phyloP scores from a whole-genome alignment of 768 basidiomycete species.

The Mycena vitilis region DNA sequence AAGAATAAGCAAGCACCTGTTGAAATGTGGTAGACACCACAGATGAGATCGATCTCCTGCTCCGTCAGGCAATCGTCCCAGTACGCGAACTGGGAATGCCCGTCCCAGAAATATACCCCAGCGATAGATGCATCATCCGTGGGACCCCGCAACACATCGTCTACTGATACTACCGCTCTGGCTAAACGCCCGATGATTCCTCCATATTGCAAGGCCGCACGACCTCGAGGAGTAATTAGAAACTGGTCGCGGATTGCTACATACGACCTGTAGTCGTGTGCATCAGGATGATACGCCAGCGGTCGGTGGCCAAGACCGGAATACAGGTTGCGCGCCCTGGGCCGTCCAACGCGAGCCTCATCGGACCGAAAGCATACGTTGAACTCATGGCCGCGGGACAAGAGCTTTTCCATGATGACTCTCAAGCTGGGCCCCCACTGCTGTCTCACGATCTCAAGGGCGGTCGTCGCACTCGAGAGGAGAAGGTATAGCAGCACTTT shows the following conservation, averaged over 20 bases:
- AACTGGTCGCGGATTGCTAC: slow-evolving; percentile 5
- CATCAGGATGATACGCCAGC: slow-evolving; percentile 3
- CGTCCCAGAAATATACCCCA: slow-evolving; percentile 12
- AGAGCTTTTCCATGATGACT: background rate
- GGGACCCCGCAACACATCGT: slow-evolving; percentile 36
- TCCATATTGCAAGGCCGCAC: slow-evolving; percentile 41
- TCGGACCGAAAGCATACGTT: background rate
- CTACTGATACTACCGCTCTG: slow-evolving; percentile 17
- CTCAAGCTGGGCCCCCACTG: background rate
- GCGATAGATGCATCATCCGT: slow-evolving; percentile 20
- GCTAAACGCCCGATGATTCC: slow-evolving; percentile 43
- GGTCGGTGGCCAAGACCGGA: slow-evolving; percentile 20
- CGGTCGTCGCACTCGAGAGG: background rate
- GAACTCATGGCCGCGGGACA: background rate
- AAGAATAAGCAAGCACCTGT: slow-evolving; percentile 27
- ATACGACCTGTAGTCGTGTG: slow-evolving; percentile 26
- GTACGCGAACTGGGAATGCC: slow-evolving; percentile 6
- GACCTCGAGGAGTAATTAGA: slow-evolving; percentile 34
- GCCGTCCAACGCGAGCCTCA: too few species aligned
- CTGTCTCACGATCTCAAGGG: background rate
- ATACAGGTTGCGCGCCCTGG: background rate
- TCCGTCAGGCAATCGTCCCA: slow-evolving; percentile 40
- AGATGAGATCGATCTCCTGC: slow-evolving; percentile 38
- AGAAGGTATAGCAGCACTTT: background rate
- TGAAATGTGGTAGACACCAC: slow-evolving; percentile 39